Conservation (phyloP, 345 rosid species). For the Kandelia obovata region DNA sequence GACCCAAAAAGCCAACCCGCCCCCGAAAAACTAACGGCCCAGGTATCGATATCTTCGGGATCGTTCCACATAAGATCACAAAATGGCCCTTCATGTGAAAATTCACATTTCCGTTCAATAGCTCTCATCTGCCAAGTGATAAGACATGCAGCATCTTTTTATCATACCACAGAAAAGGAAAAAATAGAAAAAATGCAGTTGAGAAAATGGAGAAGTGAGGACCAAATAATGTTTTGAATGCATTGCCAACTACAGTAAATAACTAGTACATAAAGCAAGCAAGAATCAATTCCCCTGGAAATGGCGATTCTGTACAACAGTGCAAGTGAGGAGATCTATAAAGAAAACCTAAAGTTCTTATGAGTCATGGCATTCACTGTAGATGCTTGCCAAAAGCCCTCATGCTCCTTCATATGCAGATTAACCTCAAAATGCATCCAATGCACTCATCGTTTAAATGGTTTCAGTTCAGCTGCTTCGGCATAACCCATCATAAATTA, state of each 20-base stretch:
- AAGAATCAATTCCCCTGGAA: not conserved
- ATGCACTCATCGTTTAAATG: too few species aligned
- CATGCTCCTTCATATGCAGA: too few species aligned
- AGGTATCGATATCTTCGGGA: constrained; percentile 98
- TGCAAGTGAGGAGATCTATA: too few species aligned
- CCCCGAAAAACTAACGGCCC: constrained; percentile 99
- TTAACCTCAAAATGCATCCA: too few species aligned
- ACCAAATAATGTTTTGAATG: not conserved
- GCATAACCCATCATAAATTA: too few species aligned
- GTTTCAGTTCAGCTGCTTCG: too few species aligned
- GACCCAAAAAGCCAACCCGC: constrained; percentile 99
- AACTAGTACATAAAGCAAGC: not conserved
- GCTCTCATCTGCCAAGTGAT: constrained; percentile 67
- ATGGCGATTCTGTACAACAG: not conserved
- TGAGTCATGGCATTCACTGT: too few species aligned
- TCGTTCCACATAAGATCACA: constrained; percentile 99
- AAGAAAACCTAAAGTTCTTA: not conserved
- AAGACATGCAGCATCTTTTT: not conserved
- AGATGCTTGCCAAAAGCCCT: too few species aligned
- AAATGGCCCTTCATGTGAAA: constrained; percentile 99
- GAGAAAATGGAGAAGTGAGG: too few species aligned
- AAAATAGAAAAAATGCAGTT: too few species aligned
- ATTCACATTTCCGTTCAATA: constrained; percentile 90
- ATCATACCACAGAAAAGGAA: not conserved
- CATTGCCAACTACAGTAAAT: not conserved